Evolutionary conservation across 2,329 filamentous ascomycete genomes (phyloP).

Genomic region (Thermoascus crustaceus): DNA sequence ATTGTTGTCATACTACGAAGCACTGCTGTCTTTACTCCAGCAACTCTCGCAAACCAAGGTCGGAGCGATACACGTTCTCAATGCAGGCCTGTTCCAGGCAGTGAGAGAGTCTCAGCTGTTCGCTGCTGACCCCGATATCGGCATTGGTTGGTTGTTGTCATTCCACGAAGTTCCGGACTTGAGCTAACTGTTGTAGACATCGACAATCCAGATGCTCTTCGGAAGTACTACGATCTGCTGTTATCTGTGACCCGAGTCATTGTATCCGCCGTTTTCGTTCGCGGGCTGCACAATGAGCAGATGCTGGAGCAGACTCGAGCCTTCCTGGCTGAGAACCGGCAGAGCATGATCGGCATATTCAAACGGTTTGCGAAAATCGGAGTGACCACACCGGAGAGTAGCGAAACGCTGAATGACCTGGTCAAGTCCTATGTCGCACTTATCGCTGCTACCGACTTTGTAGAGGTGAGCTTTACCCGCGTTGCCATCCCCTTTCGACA

Average conservation of each 20-base stretch:
- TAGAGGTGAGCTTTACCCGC: conserved; percentile 58
- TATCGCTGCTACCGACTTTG: conserved; percentile 71
- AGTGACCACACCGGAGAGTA: conserved; percentile 39
- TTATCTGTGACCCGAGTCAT: conserved; percentile 74
- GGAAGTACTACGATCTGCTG: conserved; percentile 77
- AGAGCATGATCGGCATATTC: conserved; percentile 78
- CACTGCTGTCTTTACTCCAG: conserved; percentile 72
- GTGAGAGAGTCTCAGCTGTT: conserved; percentile 80
- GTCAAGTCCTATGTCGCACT: conserved; percentile 79
- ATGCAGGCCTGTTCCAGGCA: conserved; percentile 76
- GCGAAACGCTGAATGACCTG: conserved; percentile 62
- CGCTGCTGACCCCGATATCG: conserved; percentile 82
- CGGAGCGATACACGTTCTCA: conserved; percentile 82
- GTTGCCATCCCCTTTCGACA: conserved; percentile 10
- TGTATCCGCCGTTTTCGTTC: conserved; percentile 68
- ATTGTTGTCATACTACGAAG: conserved; percentile 56
- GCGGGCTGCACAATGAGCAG: conserved; percentile 70
- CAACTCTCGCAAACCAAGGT: conserved; percentile 73
- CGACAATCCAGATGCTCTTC: conserved; percentile 60
- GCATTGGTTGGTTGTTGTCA: conserved; percentile 48
- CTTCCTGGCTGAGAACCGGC: conserved; percentile 76
- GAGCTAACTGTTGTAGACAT: conserved; percentile 42
- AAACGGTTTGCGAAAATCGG: conserved; percentile 79
- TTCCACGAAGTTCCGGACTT: not conserved
- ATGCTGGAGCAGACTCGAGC: conserved; percentile 63